Conservation (phyloP, 768 basidiomycete genomes). For the Dentipellis sp. region DNA sequence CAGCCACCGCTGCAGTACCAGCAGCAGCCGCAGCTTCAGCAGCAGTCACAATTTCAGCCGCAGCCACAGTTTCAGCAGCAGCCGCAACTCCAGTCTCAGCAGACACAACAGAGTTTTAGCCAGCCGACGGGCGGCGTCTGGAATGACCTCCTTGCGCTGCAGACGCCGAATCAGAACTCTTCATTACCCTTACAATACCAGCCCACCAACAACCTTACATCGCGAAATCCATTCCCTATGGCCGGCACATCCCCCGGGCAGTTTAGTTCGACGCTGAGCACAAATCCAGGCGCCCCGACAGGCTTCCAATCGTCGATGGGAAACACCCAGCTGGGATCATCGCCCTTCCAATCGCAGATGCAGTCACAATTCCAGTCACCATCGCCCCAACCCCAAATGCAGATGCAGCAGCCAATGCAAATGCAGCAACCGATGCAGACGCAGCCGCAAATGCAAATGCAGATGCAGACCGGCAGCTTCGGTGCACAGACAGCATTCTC, state of each 20-base stretch:
- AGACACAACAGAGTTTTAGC: neutral
- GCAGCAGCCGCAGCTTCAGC: neutral
- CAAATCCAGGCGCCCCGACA: neutral
- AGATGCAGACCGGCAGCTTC: neutral
- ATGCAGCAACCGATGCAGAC: conserved; percentile 6
- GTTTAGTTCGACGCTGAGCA: conserved; percentile 14
- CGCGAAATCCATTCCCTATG: conserved; percentile 1
- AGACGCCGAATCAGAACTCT: conserved; percentile 13
- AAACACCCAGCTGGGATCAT: neutral
- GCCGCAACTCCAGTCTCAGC: conserved; percentile 3
- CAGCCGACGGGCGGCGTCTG: conserved; percentile 11
- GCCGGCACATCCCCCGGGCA: conserved; percentile 11
- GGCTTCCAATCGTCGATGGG: conserved; percentile 7
- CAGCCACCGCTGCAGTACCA: conserved; percentile 7
- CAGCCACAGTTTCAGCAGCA: neutral
- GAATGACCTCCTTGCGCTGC: conserved; percentile 18
- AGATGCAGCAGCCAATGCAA: neutral
- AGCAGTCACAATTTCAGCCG: neutral
- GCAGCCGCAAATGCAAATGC: neutral
- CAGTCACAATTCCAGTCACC: neutral
- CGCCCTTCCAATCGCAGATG: conserved; percentile 14
- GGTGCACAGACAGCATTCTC: conserved; percentile 1
- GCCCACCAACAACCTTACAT: conserved; percentile 12
- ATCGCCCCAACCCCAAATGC: conserved; percentile 1
- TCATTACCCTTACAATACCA: conserved; percentile 18